A percentile compares a stretch with the other conserved stretches of the same genome.
Evolutionary conservation across 208 protist species (phyloP).

Genomic region (Leishmania martiniquensis): DNA sequence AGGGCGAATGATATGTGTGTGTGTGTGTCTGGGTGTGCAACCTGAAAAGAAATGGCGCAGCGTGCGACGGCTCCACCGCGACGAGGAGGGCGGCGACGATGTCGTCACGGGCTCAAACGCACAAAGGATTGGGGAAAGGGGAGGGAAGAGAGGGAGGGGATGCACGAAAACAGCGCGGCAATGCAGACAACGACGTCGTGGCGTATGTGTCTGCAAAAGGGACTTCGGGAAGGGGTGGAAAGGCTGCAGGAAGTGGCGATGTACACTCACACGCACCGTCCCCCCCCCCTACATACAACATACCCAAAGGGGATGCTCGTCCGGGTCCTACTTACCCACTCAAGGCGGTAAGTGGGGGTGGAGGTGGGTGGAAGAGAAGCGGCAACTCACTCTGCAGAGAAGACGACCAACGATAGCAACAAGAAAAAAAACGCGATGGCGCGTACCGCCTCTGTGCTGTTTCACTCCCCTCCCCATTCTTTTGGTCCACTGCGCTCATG

Average conservation of each 20-base stretch:
- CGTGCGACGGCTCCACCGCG: too few species aligned
- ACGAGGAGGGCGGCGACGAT: too few species aligned
- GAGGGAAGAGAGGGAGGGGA: conserved; percentile 13
- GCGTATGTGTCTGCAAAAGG: not conserved
- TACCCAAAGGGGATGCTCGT: not conserved
- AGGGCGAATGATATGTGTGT: too few species aligned
- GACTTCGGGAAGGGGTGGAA: not conserved
- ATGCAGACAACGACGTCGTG: not conserved
- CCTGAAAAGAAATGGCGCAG: too few species aligned
- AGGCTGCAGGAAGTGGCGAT: not conserved
- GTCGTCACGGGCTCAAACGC: too few species aligned
- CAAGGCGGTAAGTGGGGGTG: not conserved
- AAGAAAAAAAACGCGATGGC: not conserved
- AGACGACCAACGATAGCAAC: not conserved
- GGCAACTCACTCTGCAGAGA: not conserved
- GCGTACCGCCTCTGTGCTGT: not conserved
- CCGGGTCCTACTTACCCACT: too few species aligned
- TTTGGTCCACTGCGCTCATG: not conserved
- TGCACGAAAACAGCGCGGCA: not conserved
- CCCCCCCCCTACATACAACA: too few species aligned
- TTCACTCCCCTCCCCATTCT: not conserved
- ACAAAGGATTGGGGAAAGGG: too few species aligned
- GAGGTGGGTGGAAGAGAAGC: not conserved
- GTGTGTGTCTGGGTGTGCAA: too few species aligned
- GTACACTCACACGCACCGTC: not conserved